A percentile compares a stretch with the other conserved stretches of the same genome.
phyloP scores from a whole-genome alignment of 2,329 filamentous ascomycete genomes.

The Neonectria magnoliae region DNA sequence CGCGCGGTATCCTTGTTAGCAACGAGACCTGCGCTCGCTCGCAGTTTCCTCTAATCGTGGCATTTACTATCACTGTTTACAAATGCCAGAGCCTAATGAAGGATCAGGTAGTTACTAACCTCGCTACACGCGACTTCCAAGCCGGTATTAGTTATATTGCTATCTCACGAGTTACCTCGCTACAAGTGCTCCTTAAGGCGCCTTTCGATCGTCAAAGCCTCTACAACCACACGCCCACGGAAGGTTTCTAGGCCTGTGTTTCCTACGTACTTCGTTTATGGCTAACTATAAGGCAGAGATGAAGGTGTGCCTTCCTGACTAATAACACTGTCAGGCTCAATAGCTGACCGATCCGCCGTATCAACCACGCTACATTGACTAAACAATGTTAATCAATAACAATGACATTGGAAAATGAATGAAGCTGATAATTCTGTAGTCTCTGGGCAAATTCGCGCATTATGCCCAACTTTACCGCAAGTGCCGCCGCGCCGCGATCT shows the following conservation, averaged over 20 bases:
- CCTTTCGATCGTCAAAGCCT: not conserved
- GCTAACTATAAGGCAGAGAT: not conserved
- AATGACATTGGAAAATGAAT: no score
- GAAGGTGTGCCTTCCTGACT: not conserved
- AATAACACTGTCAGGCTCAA: not conserved
- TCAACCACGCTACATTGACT: not conserved
- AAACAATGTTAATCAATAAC: no score
- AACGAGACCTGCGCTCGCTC: not conserved
- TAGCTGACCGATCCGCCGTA: not conserved
- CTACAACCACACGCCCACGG: not conserved
- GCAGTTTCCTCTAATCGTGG: not conserved
- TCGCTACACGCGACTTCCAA: not conserved
- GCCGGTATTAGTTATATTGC: not conserved
- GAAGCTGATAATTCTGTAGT: no score
- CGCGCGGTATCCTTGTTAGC: not conserved
- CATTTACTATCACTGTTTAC: not conserved
- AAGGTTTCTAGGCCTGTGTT: not conserved
- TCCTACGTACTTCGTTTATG: not conserved
- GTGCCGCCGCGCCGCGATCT: no score
- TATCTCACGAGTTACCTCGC: not conserved
- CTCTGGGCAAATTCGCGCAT: no score
- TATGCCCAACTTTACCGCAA: no score
- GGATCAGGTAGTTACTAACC: not conserved
- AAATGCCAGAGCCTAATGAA: not conserved
- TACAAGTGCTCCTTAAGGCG: not conserved